Percentiles rank a stretch among this genome's conserved stretches.
Conservation (phyloP, 2,329 filamentous ascomycete genomes). For the Pyrenochaeta sp. region DNA sequence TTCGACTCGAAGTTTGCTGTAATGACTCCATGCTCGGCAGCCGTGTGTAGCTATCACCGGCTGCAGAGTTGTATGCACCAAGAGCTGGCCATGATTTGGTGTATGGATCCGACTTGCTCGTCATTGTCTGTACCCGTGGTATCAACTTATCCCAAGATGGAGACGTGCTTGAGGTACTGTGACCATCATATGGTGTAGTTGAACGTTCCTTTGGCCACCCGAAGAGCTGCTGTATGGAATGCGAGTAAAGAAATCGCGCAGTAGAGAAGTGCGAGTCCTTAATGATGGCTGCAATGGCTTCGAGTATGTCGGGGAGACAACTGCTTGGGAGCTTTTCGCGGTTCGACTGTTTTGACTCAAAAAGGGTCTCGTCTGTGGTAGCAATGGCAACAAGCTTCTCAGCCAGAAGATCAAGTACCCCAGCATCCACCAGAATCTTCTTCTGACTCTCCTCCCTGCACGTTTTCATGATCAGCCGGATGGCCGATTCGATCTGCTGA, state of each 20-base stretch:
- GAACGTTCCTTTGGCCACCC: conserved; percentile 38
- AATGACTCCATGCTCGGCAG: conserved; percentile 45
- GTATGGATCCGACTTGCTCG: conserved; percentile 50
- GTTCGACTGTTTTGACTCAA: conserved; percentile 22
- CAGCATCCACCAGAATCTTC: conserved; percentile 73
- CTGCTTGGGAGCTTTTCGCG: conserved; percentile 53
- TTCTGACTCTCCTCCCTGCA: conserved; percentile 77
- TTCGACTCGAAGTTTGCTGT: conserved; percentile 36
- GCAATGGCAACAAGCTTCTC: conserved; percentile 66
- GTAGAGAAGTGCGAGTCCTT: conserved; percentile 81
- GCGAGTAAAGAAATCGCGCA: conserved; percentile 64
- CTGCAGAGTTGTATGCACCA: conserved; percentile 40
- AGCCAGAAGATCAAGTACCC: conserved; percentile 81
- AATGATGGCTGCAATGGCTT: conserved; percentile 79
- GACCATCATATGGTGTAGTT: conserved; percentile 26
- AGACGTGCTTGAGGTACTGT: conserved; percentile 20
- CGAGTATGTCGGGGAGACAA: conserved; percentile 74
- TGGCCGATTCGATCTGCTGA: conserved; percentile 68
- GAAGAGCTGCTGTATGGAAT: conserved; percentile 47
- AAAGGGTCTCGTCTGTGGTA: conserved; percentile 32
- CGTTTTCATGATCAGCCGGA: conserved; percentile 66
- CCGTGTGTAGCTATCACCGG: conserved; percentile 40
- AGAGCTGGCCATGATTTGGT: conserved; percentile 56
- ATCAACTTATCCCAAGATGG: conserved; percentile 46
- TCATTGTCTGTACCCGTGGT: conserved; percentile 50